phyloP scores from a whole-genome alignment of 495 filamentous ascomycete species.

The Amphirosellinia nigrospora region DNA sequence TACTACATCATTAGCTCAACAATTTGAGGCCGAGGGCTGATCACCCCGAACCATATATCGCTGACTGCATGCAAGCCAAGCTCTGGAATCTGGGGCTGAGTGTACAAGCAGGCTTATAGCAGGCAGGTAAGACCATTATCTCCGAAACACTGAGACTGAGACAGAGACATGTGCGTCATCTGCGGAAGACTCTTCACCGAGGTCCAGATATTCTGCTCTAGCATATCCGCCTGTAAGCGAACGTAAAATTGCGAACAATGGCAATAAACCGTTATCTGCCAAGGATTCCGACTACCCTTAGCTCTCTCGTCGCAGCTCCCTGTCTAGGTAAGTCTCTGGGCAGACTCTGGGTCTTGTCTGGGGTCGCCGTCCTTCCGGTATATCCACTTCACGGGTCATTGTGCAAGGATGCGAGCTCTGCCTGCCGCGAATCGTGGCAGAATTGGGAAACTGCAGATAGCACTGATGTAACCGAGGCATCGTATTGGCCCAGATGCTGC shows the following conservation, averaged over 20 bases:
- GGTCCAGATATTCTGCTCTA: not conserved
- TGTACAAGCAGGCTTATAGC: not conserved
- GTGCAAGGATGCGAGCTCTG: not conserved
- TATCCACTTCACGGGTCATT: constrained; percentile 13
- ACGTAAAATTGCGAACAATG: not conserved
- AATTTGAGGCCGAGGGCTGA: not conserved
- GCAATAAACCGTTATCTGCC: constrained; percentile 6
- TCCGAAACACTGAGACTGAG: too few relatives aligned
- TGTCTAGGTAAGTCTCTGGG: constrained; percentile 34
- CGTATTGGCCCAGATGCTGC: constrained; percentile 6
- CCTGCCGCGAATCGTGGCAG: not conserved
- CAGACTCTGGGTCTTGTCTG: constrained; percentile 13
- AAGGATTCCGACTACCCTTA: not conserved
- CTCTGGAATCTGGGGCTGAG: constrained; percentile 9
- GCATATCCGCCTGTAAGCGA: not conserved
- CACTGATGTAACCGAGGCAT: constrained; percentile 4
- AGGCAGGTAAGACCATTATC: not conserved
- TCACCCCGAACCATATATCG: not conserved
- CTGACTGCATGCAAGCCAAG: not conserved
- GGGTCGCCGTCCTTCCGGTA: constrained; percentile 8
- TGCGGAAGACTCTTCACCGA: not conserved
- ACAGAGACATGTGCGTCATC: not conserved
- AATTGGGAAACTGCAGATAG: constrained; percentile 24
- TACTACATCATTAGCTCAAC: not conserved
- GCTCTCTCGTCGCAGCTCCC: constrained; percentile 29